Evolutionary conservation across 176 grass and related monocot genomes (phyloP).

Genomic region (Ampelocalamus luodianensis): DNA sequence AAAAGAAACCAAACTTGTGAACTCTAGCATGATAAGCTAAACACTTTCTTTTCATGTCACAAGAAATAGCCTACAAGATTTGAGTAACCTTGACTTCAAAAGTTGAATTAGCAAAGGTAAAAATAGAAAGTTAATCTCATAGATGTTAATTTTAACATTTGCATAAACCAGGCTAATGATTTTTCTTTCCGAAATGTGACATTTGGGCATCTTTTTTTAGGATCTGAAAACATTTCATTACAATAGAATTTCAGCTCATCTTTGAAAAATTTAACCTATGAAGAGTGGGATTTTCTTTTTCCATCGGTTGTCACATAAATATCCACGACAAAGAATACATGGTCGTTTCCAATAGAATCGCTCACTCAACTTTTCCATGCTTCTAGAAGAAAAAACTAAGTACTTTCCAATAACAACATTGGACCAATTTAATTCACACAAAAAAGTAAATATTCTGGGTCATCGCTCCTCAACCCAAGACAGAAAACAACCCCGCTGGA

Average conservation of each 20-base stretch:
- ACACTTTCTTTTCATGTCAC: neutral
- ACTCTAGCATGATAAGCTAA: neutral
- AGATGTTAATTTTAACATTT: neutral
- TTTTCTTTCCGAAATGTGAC: neutral
- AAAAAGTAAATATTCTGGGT: neutral
- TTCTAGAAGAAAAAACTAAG: neutral
- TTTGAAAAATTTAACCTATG: neutral
- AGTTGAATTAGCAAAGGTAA: neutral
- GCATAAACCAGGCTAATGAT: neutral
- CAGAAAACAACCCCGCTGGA: neutral
- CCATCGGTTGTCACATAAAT: neutral
- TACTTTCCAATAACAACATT: accelerated
- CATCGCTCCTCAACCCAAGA: neutral
- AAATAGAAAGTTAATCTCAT: neutral
- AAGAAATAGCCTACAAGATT: neutral
- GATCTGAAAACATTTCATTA: neutral
- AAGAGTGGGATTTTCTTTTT: neutral
- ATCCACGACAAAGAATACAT: neutral
- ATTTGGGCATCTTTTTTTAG: neutral
- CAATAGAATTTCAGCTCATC: neutral
- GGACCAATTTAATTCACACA: neutral
- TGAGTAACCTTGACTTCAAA: neutral
- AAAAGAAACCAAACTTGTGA: neutral
- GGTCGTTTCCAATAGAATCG: neutral
- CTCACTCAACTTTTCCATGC: neutral